phyloP scores from a whole-genome alignment of 495 filamentous ascomycete genomes.

The Talaromyces thailandensis region DNA sequence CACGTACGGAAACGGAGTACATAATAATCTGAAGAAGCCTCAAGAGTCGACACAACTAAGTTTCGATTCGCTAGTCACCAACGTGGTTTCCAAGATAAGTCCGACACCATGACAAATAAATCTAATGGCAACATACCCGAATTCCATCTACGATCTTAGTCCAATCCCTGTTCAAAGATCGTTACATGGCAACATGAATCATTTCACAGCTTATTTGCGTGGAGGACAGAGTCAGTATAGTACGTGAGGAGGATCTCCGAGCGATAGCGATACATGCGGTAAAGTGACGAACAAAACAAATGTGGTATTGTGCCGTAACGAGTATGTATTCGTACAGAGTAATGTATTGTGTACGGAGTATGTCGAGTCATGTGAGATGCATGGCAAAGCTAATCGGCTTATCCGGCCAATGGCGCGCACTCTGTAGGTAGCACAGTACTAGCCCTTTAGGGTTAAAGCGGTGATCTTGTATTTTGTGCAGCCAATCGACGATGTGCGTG shows the following conservation, averaged over 20 bases:
- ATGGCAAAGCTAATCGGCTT: neutral
- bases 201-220: neutral
- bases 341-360: neutral
- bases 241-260: neutral
- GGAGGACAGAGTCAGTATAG: neutral
- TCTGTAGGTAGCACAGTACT: neutral
- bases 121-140: neutral
- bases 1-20: neutral
- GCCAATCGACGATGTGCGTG: neutral
- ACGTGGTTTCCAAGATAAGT: neutral
- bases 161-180: too few relatives aligned
- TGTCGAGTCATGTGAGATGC: neutral
- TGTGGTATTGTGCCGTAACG: neutral
- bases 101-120: neutral
- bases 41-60: too few relatives aligned
- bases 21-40: neutral
- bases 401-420: neutral
- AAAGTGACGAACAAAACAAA: neutral
- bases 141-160: too few relatives aligned
- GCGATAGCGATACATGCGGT: neutral
- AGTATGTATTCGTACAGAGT: neutral
- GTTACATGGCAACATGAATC: neutral
- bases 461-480: neutral
- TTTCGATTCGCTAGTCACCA: neutral
- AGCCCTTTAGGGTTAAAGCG: neutral